Conservation (phyloP, 1,139 yeast species). For the Eremothecium cymbalariae region DNA sequence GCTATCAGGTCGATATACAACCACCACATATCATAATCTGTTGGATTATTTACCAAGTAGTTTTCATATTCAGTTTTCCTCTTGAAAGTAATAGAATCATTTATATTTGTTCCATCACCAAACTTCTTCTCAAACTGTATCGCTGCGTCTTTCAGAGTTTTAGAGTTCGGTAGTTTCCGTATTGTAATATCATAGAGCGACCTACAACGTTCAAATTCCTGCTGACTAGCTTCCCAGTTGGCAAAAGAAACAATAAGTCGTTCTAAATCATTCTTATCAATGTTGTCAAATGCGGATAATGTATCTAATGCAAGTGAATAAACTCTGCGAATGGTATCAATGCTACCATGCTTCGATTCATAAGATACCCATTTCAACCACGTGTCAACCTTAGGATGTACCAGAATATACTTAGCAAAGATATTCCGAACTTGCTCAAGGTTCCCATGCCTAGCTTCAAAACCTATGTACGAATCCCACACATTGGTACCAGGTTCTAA, state of each 20-base stretch:
- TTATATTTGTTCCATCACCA: slow-evolving; percentile 50
- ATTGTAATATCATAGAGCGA: slow-evolving; percentile 44
- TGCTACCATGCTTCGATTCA: slow-evolving; percentile 48
- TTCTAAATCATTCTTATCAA: slow-evolving; percentile 32
- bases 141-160: slow-evolving; percentile 39
- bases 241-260: slow-evolving; percentile 50
- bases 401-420: slow-evolving; percentile 48
- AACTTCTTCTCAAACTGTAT: slow-evolving; percentile 57
- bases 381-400: slow-evolving; percentile 45
- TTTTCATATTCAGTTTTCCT: slow-evolving; percentile 50
- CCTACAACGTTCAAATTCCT: slow-evolving; percentile 59
- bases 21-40: slow-evolving; percentile 81
- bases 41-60: slow-evolving; percentile 40
- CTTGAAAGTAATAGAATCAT: slow-evolving; percentile 44
- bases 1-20: slow-evolving; percentile 44
- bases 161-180: slow-evolving; percentile 39
- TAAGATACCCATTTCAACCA: slow-evolving; percentile 62
- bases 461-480: slow-evolving; percentile 68
- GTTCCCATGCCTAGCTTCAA: slow-evolving; percentile 59
- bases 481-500: slow-evolving; percentile 58
- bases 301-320: slow-evolving; percentile 62
- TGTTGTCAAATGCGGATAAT: slow-evolving; percentile 26
- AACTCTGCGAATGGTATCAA: slow-evolving; percentile 47
- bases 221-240: slow-evolving; percentile 58
- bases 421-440: slow-evolving; percentile 47